Percentiles rank a stretch among this genome's conserved stretches.
Conservation (phyloP, 345 rosid genomes). For the Gossypium ekmanianum region DNA sequence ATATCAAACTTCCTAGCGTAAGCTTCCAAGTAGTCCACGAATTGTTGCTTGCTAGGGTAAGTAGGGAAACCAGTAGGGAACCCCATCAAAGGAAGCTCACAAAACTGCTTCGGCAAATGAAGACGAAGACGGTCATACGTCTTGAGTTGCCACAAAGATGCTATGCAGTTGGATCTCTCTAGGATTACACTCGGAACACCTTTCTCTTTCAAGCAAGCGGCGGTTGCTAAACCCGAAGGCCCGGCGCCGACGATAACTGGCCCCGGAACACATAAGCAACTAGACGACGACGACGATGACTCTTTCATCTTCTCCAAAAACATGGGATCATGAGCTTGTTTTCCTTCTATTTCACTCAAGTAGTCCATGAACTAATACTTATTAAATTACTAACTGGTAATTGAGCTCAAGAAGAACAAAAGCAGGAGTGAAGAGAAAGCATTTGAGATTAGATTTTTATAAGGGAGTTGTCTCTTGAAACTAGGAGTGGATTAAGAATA, state of each 20-base stretch:
- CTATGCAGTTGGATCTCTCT: slow-evolving; percentile 55
- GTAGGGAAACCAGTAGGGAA: slow-evolving; percentile 42
- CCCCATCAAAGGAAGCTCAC: slow-evolving; percentile 57
- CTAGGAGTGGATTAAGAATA: slow-evolving; percentile 32
- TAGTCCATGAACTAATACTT: slow-evolving; percentile 33
- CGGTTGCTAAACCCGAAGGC: slow-evolving; percentile 54
- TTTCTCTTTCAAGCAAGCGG: slow-evolving; percentile 44
- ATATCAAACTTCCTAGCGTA: slow-evolving; percentile 34
- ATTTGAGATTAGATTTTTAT: slow-evolving; percentile 20
- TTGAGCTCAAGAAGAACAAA: slow-evolving; percentile 14
- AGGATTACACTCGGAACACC: slow-evolving; percentile 40
- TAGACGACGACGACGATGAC: background rate
- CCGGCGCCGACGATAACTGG: slow-evolving; percentile 61
- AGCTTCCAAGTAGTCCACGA: slow-evolving; percentile 47
- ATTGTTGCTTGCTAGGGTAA: slow-evolving; percentile 56
- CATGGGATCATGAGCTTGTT: slow-evolving; percentile 70
- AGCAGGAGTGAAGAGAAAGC: slow-evolving; percentile 20
- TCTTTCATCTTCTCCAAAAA: slow-evolving; percentile 24
- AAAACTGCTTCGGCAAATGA: slow-evolving; percentile 63
- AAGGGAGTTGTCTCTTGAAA: slow-evolving; percentile 18
- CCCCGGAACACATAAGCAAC: slow-evolving; percentile 22
- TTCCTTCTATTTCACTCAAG: slow-evolving; percentile 73
- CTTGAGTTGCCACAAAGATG: slow-evolving; percentile 60
- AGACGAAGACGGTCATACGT: slow-evolving; percentile 61
- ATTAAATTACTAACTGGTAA: background rate